Conservation (phyloP, 352 stramenopile genomes). For the Phytophthora chlamydospora region DNA sequence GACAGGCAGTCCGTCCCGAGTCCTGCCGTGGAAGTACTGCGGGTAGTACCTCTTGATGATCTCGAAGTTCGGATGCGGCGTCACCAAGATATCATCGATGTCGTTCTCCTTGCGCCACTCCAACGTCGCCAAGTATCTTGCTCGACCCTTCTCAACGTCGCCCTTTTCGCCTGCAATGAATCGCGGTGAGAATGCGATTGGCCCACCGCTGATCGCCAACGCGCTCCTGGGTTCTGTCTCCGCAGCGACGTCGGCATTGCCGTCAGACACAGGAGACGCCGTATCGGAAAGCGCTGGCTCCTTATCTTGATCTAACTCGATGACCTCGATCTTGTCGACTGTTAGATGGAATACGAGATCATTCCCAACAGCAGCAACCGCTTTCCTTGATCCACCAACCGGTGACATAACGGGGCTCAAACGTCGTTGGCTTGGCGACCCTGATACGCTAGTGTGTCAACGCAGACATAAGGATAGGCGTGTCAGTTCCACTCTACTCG, state of each 20-base stretch:
- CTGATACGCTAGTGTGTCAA: constrained; percentile 37
- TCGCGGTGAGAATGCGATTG: constrained; percentile 74
- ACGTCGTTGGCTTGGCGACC: constrained; percentile 28
- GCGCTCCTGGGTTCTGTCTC: constrained; percentile 15
- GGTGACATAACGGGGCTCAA: constrained; percentile 26
- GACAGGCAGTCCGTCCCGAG: constrained; percentile 73
- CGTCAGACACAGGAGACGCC: constrained; percentile 31
- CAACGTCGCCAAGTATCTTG: constrained; percentile 78
- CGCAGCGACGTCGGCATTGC: constrained; percentile 14
- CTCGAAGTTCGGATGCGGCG: constrained; percentile 79
- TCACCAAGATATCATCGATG: constrained; percentile 89
- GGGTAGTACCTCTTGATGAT: constrained; percentile 93
- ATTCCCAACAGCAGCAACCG: constrained; percentile 29
- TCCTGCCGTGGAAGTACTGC: constrained; percentile 90
- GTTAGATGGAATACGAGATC: constrained; percentile 57
- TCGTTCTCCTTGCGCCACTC: constrained; percentile 87
- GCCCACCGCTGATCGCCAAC: constrained; percentile 56
- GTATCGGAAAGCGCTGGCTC: constrained; percentile 31
- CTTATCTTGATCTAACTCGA: constrained; percentile 63
- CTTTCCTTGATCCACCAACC: constrained; percentile 23
- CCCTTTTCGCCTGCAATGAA: constrained; percentile 89
- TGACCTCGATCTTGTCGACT: constrained; percentile 67
- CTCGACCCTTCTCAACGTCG: constrained; percentile 77
- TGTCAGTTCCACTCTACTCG: constrained; percentile 2
- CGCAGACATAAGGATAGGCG: constrained; percentile 2